Evolutionary conservation across 2,329 filamentous ascomycete genomes (phyloP).

Genomic region (Aplosporella prunicola): DNA sequence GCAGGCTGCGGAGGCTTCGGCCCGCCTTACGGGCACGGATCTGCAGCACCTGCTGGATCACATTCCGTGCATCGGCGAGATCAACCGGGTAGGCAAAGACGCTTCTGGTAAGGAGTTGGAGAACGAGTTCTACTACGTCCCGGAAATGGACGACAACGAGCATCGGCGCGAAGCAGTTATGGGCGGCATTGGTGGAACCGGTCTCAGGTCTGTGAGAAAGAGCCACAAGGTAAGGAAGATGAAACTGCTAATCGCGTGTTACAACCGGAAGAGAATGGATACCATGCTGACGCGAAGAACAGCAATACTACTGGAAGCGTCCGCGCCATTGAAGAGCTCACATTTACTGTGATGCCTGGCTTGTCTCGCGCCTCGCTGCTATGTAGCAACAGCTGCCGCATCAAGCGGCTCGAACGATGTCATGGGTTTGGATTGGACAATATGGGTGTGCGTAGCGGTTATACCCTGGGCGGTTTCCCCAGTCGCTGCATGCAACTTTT

Average conservation of each 20-base stretch:
- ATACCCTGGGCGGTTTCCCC: too few relatives aligned
- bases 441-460: too few relatives aligned
- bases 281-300: conserved; percentile 9
- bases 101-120: conserved; percentile 88
- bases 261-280: conserved; percentile 1
- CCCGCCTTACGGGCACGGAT: conserved; percentile 30
- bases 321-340: conserved; percentile 32
- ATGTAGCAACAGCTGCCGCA: too few relatives aligned
- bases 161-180: conserved; percentile 74
- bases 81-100: conserved; percentile 85
- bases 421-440: too few relatives aligned
- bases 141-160: conserved; percentile 73
- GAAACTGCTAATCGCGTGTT: conserved; percentile 5
- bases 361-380: too few relatives aligned
- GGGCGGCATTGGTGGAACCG: conserved; percentile 78
- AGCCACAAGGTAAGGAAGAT: conserved; percentile 75
- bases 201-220: conserved; percentile 80
- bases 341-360: not conserved
- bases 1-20: conserved; percentile 17
- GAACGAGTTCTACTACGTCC: conserved; percentile 94
- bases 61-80: conserved; percentile 75
- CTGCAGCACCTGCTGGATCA: conserved; percentile 64
- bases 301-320: conserved; percentile 67
- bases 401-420: too few relatives aligned
- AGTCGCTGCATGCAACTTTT: too few relatives aligned